Evolutionary conservation across 805 yeast species (phyloP).

Genomic region (Ogataea trehalophila): DNA sequence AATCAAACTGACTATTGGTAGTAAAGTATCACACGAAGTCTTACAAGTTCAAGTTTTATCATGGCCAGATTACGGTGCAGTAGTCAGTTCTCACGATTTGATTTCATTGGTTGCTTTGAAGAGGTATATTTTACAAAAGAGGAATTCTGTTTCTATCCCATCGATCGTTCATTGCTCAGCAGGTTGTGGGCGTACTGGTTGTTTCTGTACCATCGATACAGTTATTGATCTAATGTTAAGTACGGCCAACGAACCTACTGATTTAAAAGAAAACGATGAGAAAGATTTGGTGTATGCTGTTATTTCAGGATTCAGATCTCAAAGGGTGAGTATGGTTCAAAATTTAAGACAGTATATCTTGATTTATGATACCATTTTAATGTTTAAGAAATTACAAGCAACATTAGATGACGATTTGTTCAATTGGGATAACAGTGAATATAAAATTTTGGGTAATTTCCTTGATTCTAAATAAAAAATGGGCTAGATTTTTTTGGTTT

Average conservation of each 20-base stretch:
- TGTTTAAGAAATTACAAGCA: constrained; percentile 13
- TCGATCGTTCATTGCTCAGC: constrained; percentile 89
- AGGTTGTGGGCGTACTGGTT: constrained; percentile 96
- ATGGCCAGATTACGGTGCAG: constrained; percentile 83
- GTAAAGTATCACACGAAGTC: constrained; percentile 38
- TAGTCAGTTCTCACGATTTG: constrained; percentile 52
- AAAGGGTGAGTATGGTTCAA: constrained; percentile 56
- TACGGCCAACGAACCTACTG: not conserved
- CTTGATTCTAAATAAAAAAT: constrained; percentile 14
- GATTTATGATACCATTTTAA: constrained; percentile 40
- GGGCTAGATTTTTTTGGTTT: constrained; percentile 7
- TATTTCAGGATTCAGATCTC: constrained; percentile 45
- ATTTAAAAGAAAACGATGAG: constrained; percentile 8
- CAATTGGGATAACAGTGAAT: constrained; percentile 10
- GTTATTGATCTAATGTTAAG: constrained; percentile 37
- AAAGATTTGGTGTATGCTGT: constrained; percentile 41
- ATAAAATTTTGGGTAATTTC: constrained; percentile 12
- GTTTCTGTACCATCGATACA: constrained; percentile 70
- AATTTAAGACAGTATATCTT: constrained; percentile 49
- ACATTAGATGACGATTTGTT: constrained; percentile 4
- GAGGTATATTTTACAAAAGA: constrained; percentile 16
- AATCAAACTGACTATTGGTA: constrained; percentile 36
- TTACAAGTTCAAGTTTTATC: constrained; percentile 70
- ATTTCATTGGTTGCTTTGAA: constrained; percentile 46
- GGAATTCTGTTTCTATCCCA: constrained; percentile 33